Conservation (phyloP, 2,329 filamentous ascomycete genomes). For the Alternaria arbusti region DNA sequence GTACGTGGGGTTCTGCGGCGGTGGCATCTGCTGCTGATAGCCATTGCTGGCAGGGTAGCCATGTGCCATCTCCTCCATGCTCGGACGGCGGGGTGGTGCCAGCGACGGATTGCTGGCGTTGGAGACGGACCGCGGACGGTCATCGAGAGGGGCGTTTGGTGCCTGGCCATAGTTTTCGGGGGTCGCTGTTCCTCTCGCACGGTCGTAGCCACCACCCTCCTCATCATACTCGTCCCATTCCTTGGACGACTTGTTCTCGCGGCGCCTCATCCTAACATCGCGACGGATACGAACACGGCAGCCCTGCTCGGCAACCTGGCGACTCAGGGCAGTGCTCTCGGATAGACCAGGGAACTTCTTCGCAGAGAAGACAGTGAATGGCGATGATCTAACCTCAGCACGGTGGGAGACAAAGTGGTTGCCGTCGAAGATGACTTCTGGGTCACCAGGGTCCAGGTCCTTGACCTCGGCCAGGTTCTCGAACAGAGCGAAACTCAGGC, state of each 20-base stretch:
- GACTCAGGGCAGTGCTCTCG: slow-evolving; percentile 86
- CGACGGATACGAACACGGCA: slow-evolving; percentile 95
- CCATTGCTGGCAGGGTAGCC: slow-evolving; percentile 45
- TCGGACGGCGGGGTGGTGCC: slow-evolving; percentile 51
- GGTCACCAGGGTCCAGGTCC: slow-evolving; percentile 71
- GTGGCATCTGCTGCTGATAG: slow-evolving; percentile 50
- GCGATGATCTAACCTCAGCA: slow-evolving; percentile 85
- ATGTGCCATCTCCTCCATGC: slow-evolving; percentile 54
- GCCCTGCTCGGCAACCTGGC: slow-evolving; percentile 92
- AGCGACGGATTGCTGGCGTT: slow-evolving; percentile 58
- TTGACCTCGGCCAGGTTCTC: slow-evolving; percentile 88
- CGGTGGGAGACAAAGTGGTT: slow-evolving; percentile 76
- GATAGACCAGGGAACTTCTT: slow-evolving; percentile 98
- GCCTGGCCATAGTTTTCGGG: slow-evolving; percentile 57
- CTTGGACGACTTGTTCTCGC: slow-evolving; percentile 72
- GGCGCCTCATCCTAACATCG: slow-evolving; percentile 89
- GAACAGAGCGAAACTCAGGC: slow-evolving; percentile 89
- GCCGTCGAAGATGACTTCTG: slow-evolving; percentile 48
- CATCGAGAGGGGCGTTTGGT: slow-evolving; percentile 46
- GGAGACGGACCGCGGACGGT: slow-evolving; percentile 67
- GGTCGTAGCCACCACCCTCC: slow-evolving; percentile 55
- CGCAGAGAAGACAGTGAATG: slow-evolving; percentile 90
- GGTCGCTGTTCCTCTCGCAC: slow-evolving; percentile 57
- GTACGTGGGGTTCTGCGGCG: slow-evolving; percentile 50
- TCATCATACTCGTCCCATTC: slow-evolving; percentile 71